Base-by-base conservation (phyloP, 2,329 filamentous ascomycete genomes). In the Lasiodiplodia theobromae region DNA sequence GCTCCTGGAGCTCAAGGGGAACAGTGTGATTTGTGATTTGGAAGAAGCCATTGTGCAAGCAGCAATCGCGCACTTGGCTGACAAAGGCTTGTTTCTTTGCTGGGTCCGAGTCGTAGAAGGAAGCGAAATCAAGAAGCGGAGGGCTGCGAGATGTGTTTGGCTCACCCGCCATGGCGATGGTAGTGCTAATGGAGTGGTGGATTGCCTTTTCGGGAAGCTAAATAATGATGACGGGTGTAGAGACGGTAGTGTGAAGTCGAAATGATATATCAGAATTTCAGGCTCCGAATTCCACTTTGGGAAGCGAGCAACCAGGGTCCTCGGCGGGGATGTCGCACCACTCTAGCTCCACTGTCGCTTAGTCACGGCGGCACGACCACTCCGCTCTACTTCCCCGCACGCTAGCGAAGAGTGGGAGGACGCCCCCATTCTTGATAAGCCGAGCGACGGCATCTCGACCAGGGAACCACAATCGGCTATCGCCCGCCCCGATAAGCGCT, bases 11-110 rank as follows among this genome's bases (percentile, higher is more conserved):
- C 2, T 77, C 73, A 8, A 76, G 53, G 1, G 82, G 77, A 6
- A 84, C 77, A 1, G 76, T 73, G 65, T 83, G 81, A 34, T 79
- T 79, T 2, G 77, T 79, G 69, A 84, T 82, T 67, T 84, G 82
- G 72, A 84, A 84, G 73, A 84, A 84, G 23, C 82, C 82, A 73
- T 77, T 77, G 69, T 77, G 73, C 18, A 75, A 67, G 68, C 77
- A 79, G 68, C 74, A 77, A 23, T 75, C 71, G 21, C 73, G 71
- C 16, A 79, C 73, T 49, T 76, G 69, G 2, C 74, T 71, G 37
- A 78, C 74, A 6, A 78, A 71, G 44, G 74, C 71, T 52, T 73
- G 60, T 53, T 76, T 77, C 31, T 71, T 71, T 8, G 70, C 47
- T 0, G 71, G 57, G 67, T 78, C 72, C 10, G 65, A 69, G 37